These are phyloP conservation scores for Phytophthora hibernalis DNA, from an alignment of 352 stramenopile genomes.

Conservation along the genomic window DNA sequence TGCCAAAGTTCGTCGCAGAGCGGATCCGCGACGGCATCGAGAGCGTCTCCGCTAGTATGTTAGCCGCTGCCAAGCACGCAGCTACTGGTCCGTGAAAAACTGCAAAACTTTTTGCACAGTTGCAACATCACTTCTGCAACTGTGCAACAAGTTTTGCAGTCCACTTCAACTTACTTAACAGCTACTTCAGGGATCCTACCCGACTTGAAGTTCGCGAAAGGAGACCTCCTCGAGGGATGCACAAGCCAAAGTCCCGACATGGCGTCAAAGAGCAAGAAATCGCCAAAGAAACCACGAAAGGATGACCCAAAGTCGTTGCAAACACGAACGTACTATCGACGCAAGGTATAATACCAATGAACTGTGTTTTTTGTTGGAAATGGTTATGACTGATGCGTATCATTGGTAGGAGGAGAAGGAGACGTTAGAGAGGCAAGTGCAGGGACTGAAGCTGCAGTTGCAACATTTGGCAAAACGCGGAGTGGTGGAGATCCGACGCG, in stretches of 20 bases:
- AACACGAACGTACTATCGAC: constrained; percentile 52
- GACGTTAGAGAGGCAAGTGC: constrained; percentile 36
- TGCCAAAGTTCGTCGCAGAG: constrained; percentile 29
- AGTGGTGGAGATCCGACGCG: constrained; percentile 34
- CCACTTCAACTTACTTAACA: not conserved
- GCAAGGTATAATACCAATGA: constrained; percentile 47
- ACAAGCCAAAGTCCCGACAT: not conserved
- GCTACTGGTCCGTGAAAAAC: not conserved
- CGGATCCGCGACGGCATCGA: constrained; percentile 35
- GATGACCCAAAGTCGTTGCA: constrained; percentile 15
- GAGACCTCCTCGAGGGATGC: not conserved
- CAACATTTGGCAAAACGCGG: constrained; percentile 31
- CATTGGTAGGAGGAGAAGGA: constrained; percentile 43
- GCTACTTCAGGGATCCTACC: not conserved
- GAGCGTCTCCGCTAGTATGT: constrained; percentile 34
- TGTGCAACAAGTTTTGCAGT: too few relatives aligned
- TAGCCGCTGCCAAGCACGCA: constrained; percentile 22
- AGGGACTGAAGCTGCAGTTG: constrained; percentile 36
- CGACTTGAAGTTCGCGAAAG: not conserved
- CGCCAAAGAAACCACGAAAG: constrained; percentile 5
- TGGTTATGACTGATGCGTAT: not conserved
- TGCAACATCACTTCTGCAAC: too few relatives aligned
- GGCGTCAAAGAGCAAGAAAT: constrained; percentile 8
- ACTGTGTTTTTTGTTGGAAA: too few relatives aligned
- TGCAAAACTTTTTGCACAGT: too few relatives aligned